Percentiles rank a stretch among this genome's conserved stretches.
phyloP scores from a whole-genome alignment of 2,329 filamentous ascomycete species.

The Pseudonectria buxi region DNA sequence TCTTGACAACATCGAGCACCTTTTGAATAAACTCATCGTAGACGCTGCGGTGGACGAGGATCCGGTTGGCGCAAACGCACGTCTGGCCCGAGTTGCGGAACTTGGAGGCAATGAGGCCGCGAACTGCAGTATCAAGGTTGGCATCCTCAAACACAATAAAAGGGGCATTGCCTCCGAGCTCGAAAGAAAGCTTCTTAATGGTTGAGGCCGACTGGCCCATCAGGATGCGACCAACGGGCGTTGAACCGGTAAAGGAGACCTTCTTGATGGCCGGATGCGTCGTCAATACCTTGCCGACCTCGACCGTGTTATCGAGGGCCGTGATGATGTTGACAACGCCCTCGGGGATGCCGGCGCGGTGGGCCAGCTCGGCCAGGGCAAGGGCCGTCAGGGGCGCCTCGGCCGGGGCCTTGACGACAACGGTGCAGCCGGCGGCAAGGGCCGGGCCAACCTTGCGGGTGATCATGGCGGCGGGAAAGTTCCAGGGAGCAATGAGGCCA shows the following conservation, averaged over 20 bases:
- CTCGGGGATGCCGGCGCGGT: constrained; percentile 76
- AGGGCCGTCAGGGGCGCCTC: constrained; percentile 87
- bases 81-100: constrained; percentile 69
- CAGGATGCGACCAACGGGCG: constrained; percentile 39
- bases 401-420: constrained; percentile 79
- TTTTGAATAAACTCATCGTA: constrained; percentile 50
- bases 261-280: constrained; percentile 49
- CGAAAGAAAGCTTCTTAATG: constrained; percentile 67
- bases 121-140: constrained; percentile 61
- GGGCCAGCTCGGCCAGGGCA: constrained; percentile 74
- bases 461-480: constrained; percentile 53
- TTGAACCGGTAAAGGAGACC: constrained; percentile 65
- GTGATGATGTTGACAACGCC: constrained; percentile 86
- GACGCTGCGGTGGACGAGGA: constrained; percentile 53
- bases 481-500: constrained; percentile 38
- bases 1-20: constrained; percentile 44
- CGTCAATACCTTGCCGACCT: constrained; percentile 57
- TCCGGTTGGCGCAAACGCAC: constrained; percentile 58
- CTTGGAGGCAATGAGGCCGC: constrained; percentile 59
- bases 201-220: constrained; percentile 66
- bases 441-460: constrained; percentile 42
- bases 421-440: constrained; percentile 65
- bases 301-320: constrained; percentile 66
- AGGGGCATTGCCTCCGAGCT: constrained; percentile 67
- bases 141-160: constrained; percentile 74